Evolutionary conservation across 2,329 filamentous ascomycete genomes (phyloP), one percentile per base, ranked within the genome.

Genomic region (Penicillium aurantiogriseum): DNA sequence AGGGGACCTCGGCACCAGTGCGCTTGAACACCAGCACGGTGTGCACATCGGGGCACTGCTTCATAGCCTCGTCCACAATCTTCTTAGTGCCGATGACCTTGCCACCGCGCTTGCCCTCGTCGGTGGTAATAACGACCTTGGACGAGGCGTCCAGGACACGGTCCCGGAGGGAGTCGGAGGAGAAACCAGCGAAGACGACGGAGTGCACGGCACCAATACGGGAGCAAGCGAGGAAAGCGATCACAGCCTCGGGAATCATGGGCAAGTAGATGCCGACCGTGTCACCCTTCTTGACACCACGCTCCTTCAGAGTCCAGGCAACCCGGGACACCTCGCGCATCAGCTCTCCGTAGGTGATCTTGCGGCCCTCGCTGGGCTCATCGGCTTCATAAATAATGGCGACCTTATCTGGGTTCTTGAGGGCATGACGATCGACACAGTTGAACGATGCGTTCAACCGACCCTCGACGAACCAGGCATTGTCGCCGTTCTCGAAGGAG

Each of bases 321-420:
- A 91, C 86, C 76, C 86, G 89, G 70, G 89, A 97, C 51, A 99
- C 93, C 76, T 99, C 86, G 63, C 92, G 88, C 61, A 97, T 85
- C 51, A 99, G 88, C 83, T 99, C 92, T 69, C 89, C 85, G 69
- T 97, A 99, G 64, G 91, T 94, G 75, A 99, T 88, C 65, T 84
- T 92, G 66, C 93, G 91, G 71, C 94, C 92, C 73, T 96, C 89
- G 53, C 79, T 83, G 42, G 88, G 85, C 78, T 99, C 94, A 71
- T 99, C 94, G 60, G 92, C 93, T 81, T 99, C 94, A 81, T 97
- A 99, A 80, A 97, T 96, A 79, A 99, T 96, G 74, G 94, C 94
- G 47, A 94, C 87, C 79, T 89, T 91, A 79, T 97, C 81, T 47
- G 94, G 94, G 78, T 96, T 87, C 79, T 92, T 92, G 78, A 95